phyloP scores from a whole-genome alignment of 2,329 filamentous ascomycete genomes.

The Talaromyces islandicus region DNA sequence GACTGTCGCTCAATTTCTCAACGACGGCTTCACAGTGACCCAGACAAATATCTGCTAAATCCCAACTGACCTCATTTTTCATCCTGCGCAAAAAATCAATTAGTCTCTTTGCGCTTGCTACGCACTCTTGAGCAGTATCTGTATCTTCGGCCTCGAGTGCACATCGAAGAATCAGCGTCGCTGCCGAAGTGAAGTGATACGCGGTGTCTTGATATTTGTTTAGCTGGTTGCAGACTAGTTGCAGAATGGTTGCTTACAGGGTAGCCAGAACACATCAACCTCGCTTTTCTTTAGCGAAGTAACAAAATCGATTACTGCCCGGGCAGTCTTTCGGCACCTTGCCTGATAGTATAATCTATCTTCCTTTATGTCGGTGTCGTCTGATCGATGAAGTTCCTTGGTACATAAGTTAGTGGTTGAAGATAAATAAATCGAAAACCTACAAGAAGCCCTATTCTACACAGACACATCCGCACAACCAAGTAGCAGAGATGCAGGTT shows the following conservation, averaged over 20 bases:
- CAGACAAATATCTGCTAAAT: slow-evolving; percentile 17
- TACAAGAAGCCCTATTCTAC: slow-evolving; percentile 30
- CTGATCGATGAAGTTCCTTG: slow-evolving; percentile 23
- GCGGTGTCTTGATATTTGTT: slow-evolving; percentile 17
- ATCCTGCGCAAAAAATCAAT: slow-evolving; percentile 13
- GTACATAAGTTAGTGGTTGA: background rate
- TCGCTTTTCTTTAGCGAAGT: slow-evolving; percentile 16
- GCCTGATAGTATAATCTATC: slow-evolving; percentile 15
- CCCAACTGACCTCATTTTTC: slow-evolving; percentile 15
- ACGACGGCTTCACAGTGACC: slow-evolving; percentile 15
- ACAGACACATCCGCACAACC: slow-evolving; percentile 39
- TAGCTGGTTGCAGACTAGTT: background rate
- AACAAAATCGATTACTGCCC: slow-evolving; percentile 18
- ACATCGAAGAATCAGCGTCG: slow-evolving; percentile 15
- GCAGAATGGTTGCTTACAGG: slow-evolving; percentile 16
- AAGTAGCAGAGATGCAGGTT: slow-evolving; percentile 47
- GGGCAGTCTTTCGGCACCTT: slow-evolving; percentile 18
- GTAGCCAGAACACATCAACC: slow-evolving; percentile 23
- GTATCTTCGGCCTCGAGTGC: slow-evolving; percentile 14
- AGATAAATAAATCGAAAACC: background rate
- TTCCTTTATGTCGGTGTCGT: slow-evolving; percentile 20
- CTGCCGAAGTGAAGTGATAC: slow-evolving; percentile 22
- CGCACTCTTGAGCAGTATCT: slow-evolving; percentile 11
- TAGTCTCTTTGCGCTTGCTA: slow-evolving; percentile 10
- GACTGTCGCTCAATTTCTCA: slow-evolving; percentile 11